Conservation (phyloP, 495 filamentous ascomycete species). For the Jackrogersella minutella region DNA sequence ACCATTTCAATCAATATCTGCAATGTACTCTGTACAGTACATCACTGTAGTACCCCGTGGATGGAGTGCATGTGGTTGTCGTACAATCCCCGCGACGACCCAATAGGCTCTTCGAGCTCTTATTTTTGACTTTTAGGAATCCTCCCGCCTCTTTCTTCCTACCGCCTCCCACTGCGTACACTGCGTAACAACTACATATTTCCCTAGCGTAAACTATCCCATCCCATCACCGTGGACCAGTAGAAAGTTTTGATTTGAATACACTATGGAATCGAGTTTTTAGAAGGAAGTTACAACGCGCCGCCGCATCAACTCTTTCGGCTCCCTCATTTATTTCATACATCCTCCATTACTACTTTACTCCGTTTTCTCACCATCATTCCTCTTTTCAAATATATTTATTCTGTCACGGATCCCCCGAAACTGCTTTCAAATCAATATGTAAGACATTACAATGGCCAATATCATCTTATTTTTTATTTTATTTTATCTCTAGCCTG, state of each 20-base stretch:
- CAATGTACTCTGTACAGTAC: slow-evolving; percentile 20
- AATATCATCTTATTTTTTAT: no score
- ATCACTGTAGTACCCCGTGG: slow-evolving; percentile 28
- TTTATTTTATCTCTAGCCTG: slow-evolving; percentile 4
- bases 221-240: background rate
- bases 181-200: background rate
- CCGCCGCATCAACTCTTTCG: background rate
- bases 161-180: background rate
- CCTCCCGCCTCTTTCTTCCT: slow-evolving; percentile 36
- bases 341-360: background rate
- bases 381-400: background rate
- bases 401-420: slow-evolving; percentile 1
- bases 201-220: no score
- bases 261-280: background rate
- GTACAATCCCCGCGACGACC: slow-evolving; percentile 27
- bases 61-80: slow-evolving; percentile 35
- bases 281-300: no score
- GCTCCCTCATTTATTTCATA: background rate
- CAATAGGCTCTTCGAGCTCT: slow-evolving; percentile 21
- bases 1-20: slow-evolving; percentile 1
- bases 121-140: slow-evolving; percentile 18
- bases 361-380: background rate
- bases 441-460: slow-evolving; percentile 21
- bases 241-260: background rate
- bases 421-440: slow-evolving; percentile 19